A percentile compares a stretch with the other conserved stretches of the same genome.
These are phyloP conservation scores for Hypholoma sublateritium DNA, from an alignment of 768 basidiomycete species.

Conservation along the genomic window DNA sequence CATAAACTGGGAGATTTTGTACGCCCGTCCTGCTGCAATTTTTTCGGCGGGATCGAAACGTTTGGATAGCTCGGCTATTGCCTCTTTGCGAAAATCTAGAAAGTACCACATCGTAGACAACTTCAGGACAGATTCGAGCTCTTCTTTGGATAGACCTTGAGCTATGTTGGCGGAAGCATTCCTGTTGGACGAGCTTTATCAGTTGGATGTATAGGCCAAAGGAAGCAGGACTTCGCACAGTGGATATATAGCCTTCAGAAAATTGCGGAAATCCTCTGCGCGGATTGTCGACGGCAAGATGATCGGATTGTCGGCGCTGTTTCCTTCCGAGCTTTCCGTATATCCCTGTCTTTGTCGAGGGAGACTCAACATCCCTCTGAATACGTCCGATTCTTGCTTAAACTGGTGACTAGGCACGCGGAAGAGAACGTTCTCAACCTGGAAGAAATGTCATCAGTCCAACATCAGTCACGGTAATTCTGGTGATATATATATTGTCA, in stretches of 20 bases:
- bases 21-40: background rate
- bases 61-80: background rate
- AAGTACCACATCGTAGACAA: conserved; percentile 13
- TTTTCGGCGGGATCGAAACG: background rate
- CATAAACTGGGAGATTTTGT: background rate
- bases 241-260: background rate
- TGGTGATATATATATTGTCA: background rate
- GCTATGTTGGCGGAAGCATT: background rate
- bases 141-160: conserved; percentile 1
- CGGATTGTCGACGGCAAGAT: background rate
- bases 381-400: background rate
- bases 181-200: no score
- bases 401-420: background rate
- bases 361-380: background rate
- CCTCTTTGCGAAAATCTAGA: conserved; percentile 2
- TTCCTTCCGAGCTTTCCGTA: no score
- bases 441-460: background rate
- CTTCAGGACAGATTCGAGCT: conserved; percentile 11
- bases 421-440: background rate
- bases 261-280: background rate
- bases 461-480: no score
- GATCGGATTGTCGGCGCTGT: no score
- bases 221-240: background rate
- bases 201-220: background rate
- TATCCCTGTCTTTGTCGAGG: no score